Percentiles rank a stretch among this genome's conserved stretches.
phyloP scores from a whole-genome alignment of 352 stramenopile genomes.

The Thalassiosira exigua region DNA sequence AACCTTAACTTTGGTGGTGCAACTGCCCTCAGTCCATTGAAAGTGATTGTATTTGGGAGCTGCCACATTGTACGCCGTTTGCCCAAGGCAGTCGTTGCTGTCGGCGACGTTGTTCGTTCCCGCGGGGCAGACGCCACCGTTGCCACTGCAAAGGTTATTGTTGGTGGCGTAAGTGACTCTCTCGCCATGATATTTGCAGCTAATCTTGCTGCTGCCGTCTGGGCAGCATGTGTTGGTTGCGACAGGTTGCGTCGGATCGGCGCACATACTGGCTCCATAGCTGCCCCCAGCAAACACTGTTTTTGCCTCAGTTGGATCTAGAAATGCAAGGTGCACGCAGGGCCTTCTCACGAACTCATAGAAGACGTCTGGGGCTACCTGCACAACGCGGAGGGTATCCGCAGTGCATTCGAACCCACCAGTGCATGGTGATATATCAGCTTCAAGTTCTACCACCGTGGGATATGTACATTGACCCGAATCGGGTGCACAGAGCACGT shows the following conservation, averaged over 20 bases:
- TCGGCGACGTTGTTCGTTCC: constrained; percentile 1
- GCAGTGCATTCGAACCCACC: constrained; percentile 49
- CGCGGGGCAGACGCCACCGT: constrained; percentile 21
- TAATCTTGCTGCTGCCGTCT: not conserved
- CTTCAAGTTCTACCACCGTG: constrained; percentile 24
- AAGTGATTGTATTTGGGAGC: constrained; percentile 30
- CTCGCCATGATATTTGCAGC: constrained; percentile 37
- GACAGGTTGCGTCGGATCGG: constrained; percentile 30
- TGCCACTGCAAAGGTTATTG: not conserved
- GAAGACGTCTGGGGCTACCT: constrained; percentile 65
- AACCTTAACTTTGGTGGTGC: constrained; percentile 53
- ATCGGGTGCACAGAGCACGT: constrained; percentile 26
- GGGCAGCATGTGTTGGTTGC: constrained; percentile 54
- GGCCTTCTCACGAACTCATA: constrained; percentile 55
- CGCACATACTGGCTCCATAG: constrained; percentile 48
- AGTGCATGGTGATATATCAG: constrained; percentile 44
- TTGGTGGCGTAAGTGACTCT: constrained; percentile 25
- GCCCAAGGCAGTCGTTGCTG: constrained; percentile 12
- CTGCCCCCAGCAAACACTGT: constrained; percentile 16
- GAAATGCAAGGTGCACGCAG: constrained; percentile 53
- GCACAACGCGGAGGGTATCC: constrained; percentile 50
- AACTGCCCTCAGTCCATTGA: constrained; percentile 46
- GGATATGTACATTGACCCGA: constrained; percentile 41
- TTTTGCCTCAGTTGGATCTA: constrained; percentile 8
- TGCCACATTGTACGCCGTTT: constrained; percentile 6